Evolutionary conservation across 257 asterid genomes (phyloP), one percentile per base, ranked within the genome.

Genomic region (Primulina huaijiensis): DNA sequence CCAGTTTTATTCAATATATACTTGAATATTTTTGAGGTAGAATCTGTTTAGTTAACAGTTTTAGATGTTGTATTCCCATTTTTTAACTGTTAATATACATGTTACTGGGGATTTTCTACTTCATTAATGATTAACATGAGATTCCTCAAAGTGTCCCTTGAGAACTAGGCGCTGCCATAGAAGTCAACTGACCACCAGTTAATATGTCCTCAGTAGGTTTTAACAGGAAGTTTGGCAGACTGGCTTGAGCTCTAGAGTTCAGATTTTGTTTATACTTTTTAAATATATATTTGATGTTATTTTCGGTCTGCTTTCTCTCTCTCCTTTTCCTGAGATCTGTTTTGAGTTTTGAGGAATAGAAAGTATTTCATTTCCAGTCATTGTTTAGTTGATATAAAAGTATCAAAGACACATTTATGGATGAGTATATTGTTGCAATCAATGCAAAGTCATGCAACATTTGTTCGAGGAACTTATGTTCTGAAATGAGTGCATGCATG

Each of bases 1-100:
- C 90, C 96, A 31, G 88, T 75, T 72, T 81, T 94, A 53, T 94
- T 91, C 86, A 94, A 83, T 77, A 79, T 77, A 70, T 94, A 83
- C 88, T 83, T 94, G 85, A 94, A 88, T 80, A 84, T 86, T 91
- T 94, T 94, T 77, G 99, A 94, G 90, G 99, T 94, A 74, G 73
- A 85, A 80, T 64, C 68, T 60, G 73, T 65, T 68, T 68, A 31
- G 38, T 53, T 17, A 33, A 34, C 6, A 71, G 62, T n/a, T 52
- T 52, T 69, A 37, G 69, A 65, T 71, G 38, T 65, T 60, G 60
- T 46, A 29, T 35, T 62, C 12, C 56, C 62, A 52, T 68, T 58
- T 35, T 20, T 2, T 23, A 58, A 34, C 16, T 59, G 37, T 62
- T 62, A 35, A 8, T 19, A 6, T 74, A 61, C 9, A 50, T 8